Conservation (phyloP, 2,329 filamentous ascomycete species). For the Penicillium sp. region DNA sequence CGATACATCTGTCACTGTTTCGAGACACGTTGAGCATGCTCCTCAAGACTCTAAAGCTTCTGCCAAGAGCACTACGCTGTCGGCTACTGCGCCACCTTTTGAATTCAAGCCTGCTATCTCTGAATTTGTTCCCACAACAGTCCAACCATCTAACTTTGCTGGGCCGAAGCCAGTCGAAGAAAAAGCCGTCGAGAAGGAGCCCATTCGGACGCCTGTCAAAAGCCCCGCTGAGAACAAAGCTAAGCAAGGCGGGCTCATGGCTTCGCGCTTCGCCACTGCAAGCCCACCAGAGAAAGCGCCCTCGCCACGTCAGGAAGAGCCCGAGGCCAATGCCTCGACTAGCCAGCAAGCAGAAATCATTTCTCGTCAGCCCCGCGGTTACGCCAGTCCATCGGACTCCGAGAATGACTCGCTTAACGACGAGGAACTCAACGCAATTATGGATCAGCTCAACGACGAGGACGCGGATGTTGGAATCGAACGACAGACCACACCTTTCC, state of each 20-base stretch:
- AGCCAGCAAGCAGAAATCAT: neutral
- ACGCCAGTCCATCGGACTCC: conserved; percentile 21
- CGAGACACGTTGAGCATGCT: conserved; percentile 15
- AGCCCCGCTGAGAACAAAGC: neutral
- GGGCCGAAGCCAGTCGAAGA: conserved; percentile 12
- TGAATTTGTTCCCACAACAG: conserved; percentile 26
- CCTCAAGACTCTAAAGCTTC: conserved; percentile 23
- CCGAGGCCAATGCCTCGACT: conserved; percentile 1
- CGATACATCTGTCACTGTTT: conserved; percentile 4
- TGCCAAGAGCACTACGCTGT: conserved; percentile 56
- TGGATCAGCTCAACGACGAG: conserved; percentile 73
- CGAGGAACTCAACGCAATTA: conserved; percentile 84
- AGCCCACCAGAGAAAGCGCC: conserved; percentile 26
- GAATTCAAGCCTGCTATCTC: conserved; percentile 44
- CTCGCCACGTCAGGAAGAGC: conserved; percentile 5
- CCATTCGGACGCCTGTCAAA: conserved; percentile 9
- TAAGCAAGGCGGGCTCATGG: conserved; percentile 30
- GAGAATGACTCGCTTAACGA: conserved; percentile 38
- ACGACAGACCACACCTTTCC: conserved; percentile 46
- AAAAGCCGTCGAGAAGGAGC: conserved; percentile 16
- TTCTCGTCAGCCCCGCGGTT: neutral
- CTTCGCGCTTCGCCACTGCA: conserved; percentile 35
- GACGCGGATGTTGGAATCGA: conserved; percentile 73
- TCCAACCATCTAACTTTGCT: conserved; percentile 15
- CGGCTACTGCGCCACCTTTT: conserved; percentile 69